A percentile compares a stretch with the other conserved stretches of the same genome.
Conservation (phyloP, 75 land plant species). For the Cupressus sempervirens region DNA sequence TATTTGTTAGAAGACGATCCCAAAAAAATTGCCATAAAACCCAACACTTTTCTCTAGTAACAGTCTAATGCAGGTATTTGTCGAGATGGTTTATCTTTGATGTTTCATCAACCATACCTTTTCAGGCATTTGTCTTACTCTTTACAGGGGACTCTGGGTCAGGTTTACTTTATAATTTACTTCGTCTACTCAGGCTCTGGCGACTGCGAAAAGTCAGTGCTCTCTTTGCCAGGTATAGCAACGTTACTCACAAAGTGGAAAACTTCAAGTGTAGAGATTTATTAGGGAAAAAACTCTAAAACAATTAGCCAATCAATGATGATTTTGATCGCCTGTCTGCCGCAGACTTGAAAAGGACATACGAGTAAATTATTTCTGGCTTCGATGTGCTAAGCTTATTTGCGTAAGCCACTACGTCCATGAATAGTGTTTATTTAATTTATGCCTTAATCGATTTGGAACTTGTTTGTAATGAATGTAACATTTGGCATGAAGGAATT, state of each 20-base stretch:
- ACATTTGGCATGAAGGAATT: background rate
- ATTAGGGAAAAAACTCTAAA: background rate
- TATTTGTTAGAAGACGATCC: conserved; percentile 49
- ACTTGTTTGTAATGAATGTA: background rate
- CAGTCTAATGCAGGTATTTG: conserved; percentile 16
- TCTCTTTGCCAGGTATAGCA: conserved; percentile 22
- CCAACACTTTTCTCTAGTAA: background rate
- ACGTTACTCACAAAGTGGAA: no score
- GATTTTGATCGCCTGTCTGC: background rate
- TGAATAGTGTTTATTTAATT: background rate
- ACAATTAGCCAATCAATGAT: background rate
- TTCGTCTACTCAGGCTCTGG: conserved; percentile 29
- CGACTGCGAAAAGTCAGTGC: conserved; percentile 27
- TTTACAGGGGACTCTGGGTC: conserved; percentile 16
- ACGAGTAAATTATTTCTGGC: conserved; percentile 31
- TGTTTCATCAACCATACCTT: conserved; percentile 30
- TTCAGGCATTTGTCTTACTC: conserved; percentile 12
- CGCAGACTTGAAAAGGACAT: conserved; percentile 34
- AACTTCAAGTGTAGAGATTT: background rate
- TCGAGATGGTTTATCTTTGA: conserved; percentile 30
- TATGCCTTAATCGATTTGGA: background rate
- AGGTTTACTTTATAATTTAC: conserved; percentile 19
- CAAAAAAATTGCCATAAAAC: conserved; percentile 29
- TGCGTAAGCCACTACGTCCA: conserved; percentile 12
- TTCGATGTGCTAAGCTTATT: conserved; percentile 22